Base-by-base conservation (phyloP, 2,329 filamentous ascomycete genomes). In the Ceratocystis cubensis region DNA sequence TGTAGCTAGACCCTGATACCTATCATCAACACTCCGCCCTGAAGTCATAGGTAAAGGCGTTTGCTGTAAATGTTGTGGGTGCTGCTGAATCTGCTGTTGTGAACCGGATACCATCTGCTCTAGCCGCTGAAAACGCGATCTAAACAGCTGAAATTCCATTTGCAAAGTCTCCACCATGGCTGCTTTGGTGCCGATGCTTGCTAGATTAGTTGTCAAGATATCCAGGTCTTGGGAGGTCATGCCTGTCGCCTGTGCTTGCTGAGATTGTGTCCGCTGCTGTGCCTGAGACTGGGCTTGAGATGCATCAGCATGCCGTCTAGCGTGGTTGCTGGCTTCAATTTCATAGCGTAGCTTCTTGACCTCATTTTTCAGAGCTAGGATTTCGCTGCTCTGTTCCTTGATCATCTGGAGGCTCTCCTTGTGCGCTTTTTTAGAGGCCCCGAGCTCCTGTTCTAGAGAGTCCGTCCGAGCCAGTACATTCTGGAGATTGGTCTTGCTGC, bases 101-200 rank as follows among this genome's bases (percentile, higher is more conserved):
- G 56, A 37, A 1, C 56, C 25, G 15, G 61, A 62, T 44, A 44
- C 64, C 1, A 65, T 20, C 28, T 37, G 69, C 63, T 78, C 76
- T 17, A 76, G 70, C 20, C 74, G 71, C 65, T 76, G 73, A 3
- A 78, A 66, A 6, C 75, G 71, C 3, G 73, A 72, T 68, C 75
- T 76, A 65, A 78, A 72, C 1, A 79, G 72, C 50, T 77, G 73
- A 53, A 78, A 72, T 66, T 78, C 77, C 75, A 78, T 78, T 69
- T 76, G 75, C 25, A 78, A 69, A 6, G 72, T 73, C 64, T 78
- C 76, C 8, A 78, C 72, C 63, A 76, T 74, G 65, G 72, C 76
- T 25, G 76, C 75, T 45, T 73, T 73, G 68, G 73, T 73, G 15
- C 74, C 73, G 30, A 78, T 75, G 66, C 74, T 77, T 45, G 75